These are phyloP conservation scores for Cocos nucifera DNA, from an alignment of 176 grass and related monocot species.

Conservation along the genomic window DNA sequence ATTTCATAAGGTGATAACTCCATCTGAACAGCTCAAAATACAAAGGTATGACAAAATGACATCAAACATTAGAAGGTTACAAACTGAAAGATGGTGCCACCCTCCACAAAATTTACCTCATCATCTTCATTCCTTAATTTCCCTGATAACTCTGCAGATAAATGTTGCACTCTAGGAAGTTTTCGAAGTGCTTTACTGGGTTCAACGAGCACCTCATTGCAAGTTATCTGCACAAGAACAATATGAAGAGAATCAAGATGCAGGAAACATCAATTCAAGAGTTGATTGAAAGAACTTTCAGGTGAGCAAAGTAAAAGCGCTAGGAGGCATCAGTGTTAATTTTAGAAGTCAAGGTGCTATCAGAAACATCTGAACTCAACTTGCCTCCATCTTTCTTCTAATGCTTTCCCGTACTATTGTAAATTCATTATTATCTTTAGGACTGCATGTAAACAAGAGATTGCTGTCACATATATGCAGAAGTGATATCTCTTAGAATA, in stretches of 20 bases:
- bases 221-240: slow-evolving; percentile 57
- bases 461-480: not conserved
- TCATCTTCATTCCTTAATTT: slow-evolving; percentile 59
- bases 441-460: slow-evolving; percentile 38
- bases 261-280: not conserved
- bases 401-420: slow-evolving; percentile 83
- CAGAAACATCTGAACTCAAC: slow-evolving; percentile 22
- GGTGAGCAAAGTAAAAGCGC: too few species aligned
- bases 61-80: too few species aligned
- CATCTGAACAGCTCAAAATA: too few species aligned
- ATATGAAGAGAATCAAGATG: not conserved
- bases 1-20: too few species aligned
- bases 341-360: not conserved
- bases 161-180: slow-evolving; percentile 88
- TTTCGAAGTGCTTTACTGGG: slow-evolving; percentile 85
- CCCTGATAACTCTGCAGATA: slow-evolving; percentile 72
- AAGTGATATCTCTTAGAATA: too few species aligned
- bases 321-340: not conserved
- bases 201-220: slow-evolving; percentile 69
- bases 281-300: too few species aligned
- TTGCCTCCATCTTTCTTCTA: slow-evolving; percentile 73
- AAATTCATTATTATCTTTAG: slow-evolving; percentile 90
- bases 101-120: slow-evolving; percentile 40
- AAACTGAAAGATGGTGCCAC: too few species aligned
- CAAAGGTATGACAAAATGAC: too few species aligned